These are phyloP conservation scores for Septoria linicola DNA, from an alignment of 2,329 filamentous ascomycete genomes.

Conservation along the genomic window DNA sequence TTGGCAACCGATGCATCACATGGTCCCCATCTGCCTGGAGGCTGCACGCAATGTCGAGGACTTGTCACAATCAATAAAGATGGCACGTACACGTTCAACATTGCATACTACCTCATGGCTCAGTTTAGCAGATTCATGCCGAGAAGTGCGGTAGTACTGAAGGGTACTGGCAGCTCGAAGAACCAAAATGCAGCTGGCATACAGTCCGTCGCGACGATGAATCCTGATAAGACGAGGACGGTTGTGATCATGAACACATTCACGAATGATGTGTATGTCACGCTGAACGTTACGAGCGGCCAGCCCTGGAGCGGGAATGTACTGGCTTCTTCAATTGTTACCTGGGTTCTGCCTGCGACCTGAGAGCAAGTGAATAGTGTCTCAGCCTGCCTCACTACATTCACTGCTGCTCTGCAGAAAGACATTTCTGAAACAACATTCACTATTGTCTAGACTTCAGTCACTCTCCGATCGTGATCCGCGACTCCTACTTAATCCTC, in stretches of 20 bases:
- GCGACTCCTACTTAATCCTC: not conserved
- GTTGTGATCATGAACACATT: conserved; percentile 20
- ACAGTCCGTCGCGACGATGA: conserved; percentile 17
- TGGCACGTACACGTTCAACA: conserved; percentile 15
- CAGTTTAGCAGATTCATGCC: conserved; percentile 22
- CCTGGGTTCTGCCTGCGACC: conserved; percentile 18
- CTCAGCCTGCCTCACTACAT: not conserved
- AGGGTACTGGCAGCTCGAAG: conserved; percentile 12
- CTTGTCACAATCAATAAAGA: conserved; percentile 17
- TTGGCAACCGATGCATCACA: conserved; percentile 2
- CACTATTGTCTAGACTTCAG: not conserved
- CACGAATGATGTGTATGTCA: conserved; percentile 6
- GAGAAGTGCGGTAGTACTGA: conserved; percentile 11
- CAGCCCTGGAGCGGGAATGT: conserved; percentile 19
- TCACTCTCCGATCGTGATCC: not conserved
- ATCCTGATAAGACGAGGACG: conserved; percentile 19
- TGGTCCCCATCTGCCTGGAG: conserved; percentile 13
- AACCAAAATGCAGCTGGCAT: not conserved
- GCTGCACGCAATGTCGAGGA: conserved; percentile 16
- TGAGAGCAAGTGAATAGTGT: not conserved
- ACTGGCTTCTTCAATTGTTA: conserved; percentile 8
- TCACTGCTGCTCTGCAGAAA: not conserved
- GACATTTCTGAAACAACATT: not conserved
- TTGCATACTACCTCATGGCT: conserved; percentile 22
- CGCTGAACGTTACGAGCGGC: conserved; percentile 10